Conservation (phyloP, 805 yeast genomes). For the Kuraishia ogatae region DNA sequence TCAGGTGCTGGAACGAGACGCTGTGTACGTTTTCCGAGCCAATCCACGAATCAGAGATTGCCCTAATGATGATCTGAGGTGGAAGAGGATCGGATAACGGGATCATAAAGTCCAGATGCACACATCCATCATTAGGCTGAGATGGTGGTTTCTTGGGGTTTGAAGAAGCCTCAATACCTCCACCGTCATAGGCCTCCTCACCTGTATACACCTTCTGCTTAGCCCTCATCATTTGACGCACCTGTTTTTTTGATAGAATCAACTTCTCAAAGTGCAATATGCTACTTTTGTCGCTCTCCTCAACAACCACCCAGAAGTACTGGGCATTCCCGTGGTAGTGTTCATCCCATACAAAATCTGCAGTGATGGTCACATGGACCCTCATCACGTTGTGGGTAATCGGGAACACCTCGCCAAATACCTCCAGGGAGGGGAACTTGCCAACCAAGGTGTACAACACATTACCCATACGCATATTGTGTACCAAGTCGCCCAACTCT, state of each 20-base stretch:
- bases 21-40: constrained; percentile 73
- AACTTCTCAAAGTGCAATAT: constrained; percentile 80
- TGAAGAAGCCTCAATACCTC: not conserved
- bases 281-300: constrained; percentile 66
- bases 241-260: constrained; percentile 51
- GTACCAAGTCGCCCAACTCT: constrained; percentile 87
- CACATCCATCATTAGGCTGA: constrained; percentile 23
- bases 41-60: constrained; percentile 80
- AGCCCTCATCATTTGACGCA: constrained; percentile 18
- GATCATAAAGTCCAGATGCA: constrained; percentile 84
- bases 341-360: constrained; percentile 84
- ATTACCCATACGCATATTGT: constrained; percentile 67
- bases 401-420: constrained; percentile 82
- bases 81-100: constrained; percentile 89
- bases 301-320: constrained; percentile 88
- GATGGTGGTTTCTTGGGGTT: not conserved
- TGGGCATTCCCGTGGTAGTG: constrained; percentile 76
- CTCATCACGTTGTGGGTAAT: constrained; percentile 82
- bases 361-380: constrained; percentile 57
- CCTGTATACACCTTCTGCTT: not conserved
- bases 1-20: constrained; percentile 83
- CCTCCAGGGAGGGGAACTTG: constrained; percentile 65
- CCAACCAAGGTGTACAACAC: constrained; percentile 51
- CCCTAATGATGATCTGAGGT: constrained; percentile 73
- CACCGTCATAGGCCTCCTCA: not conserved